A percentile compares a stretch with the other conserved stretches of the same genome.
These are phyloP conservation scores for Neurospora sp. DNA, from an alignment of 495 filamentous ascomycete species.

Conservation along the genomic window DNA sequence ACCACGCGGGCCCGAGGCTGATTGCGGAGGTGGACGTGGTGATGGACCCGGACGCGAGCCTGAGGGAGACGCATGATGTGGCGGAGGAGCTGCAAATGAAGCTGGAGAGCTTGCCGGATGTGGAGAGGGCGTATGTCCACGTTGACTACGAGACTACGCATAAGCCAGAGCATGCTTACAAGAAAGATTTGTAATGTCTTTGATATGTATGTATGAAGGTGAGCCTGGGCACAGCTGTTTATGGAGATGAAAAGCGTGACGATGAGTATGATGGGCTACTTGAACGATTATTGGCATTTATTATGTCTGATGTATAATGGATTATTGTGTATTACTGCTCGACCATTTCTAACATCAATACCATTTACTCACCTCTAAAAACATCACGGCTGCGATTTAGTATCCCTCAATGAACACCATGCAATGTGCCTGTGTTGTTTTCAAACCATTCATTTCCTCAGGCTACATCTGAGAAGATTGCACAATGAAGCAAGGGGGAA, in stretches of 20 bases:
- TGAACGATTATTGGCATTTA: background rate
- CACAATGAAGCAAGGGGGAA: background rate
- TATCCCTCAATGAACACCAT: background rate
- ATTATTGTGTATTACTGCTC: background rate
- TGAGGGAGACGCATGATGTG: conserved; percentile 80
- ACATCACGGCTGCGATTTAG: too few species aligned
- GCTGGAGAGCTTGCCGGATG: conserved; percentile 81
- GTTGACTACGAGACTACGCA: conserved; percentile 96
- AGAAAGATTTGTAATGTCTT: conserved; percentile 39
- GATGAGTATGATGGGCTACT: background rate
- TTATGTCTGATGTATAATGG: background rate
- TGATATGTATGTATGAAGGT: background rate
- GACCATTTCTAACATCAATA: background rate
- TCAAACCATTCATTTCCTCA: background rate
- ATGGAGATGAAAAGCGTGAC: background rate
- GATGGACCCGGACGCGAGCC: conserved; percentile 58
- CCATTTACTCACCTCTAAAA: background rate
- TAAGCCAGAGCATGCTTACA: conserved; percentile 61
- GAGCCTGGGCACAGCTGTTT: background rate
- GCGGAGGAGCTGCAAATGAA: conserved; percentile 93
- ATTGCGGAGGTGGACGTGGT: conserved; percentile 88
- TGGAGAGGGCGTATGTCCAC: conserved; percentile 93
- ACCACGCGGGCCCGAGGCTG: conserved; percentile 80
- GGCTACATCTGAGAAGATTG: background rate
- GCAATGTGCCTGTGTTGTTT: background rate